These are phyloP conservation scores for Microsporum ferrugineum DNA, from an alignment of 2,329 filamentous ascomycete genomes.

Conservation along the genomic window DNA sequence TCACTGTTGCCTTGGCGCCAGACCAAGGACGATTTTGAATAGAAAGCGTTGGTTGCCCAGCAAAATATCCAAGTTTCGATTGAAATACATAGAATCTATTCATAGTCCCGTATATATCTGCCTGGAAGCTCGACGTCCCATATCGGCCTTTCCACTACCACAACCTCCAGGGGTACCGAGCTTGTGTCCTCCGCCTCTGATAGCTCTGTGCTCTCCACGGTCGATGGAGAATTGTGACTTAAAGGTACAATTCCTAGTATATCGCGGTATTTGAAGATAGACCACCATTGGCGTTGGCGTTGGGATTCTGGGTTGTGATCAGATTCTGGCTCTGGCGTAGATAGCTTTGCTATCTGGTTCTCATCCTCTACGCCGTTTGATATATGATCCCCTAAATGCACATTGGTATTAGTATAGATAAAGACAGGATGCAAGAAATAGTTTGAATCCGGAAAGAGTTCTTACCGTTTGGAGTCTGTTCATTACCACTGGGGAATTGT, in stretches of 20 bases:
- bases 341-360: conserved; percentile 5
- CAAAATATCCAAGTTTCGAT: not conserved
- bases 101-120: conserved; percentile 52
- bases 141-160: conserved; percentile 72
- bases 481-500: not conserved
- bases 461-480: not conserved
- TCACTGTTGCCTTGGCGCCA: not conserved
- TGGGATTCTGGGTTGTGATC: conserved; percentile 19
- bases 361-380: not conserved
- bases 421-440: not conserved
- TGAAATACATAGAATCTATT: conserved; percentile 21
- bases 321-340: conserved; percentile 14
- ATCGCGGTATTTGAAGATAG: conserved; percentile 87
- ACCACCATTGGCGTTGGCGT: conserved; percentile 46
- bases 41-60: not conserved
- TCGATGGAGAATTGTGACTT: conserved; percentile 13
- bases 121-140: conserved; percentile 72
- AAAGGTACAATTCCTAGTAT: conserved; percentile 64
- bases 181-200: conserved; percentile 22
- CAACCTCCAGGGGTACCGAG: conserved; percentile 52
- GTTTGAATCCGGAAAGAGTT: not conserved
- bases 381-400: not conserved
- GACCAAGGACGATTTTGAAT: no score
- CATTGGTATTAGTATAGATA: conserved; percentile 3
- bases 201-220: not conserved